Base-by-base conservation (phyloP, 192 early-diverging fungal genomes). In the Phycomyces blakesleeanus region DNA sequence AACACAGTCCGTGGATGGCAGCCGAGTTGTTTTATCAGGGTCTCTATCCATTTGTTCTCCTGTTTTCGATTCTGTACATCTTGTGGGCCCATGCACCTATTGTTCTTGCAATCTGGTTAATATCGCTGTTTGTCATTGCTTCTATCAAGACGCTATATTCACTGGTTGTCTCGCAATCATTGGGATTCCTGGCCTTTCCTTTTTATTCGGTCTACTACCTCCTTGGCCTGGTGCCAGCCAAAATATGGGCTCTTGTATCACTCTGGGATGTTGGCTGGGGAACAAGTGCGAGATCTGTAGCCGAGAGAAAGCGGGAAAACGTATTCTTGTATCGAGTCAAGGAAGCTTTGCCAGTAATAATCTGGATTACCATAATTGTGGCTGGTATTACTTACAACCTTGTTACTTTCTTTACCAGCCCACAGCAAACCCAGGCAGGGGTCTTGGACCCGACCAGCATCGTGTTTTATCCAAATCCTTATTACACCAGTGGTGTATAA, bases 181-280 rank as follows among this genome's bases (percentile, higher is more conserved):
- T 63, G 0, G 76, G 70, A 54, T 81, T 85, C 40, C 44, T 81
- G 16, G 72, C 69, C 8, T 76, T 79, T 7, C 78, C 80, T 12
- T 2, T 83, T 40, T 83, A 85, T 59, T 74, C 78, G 2, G 40
- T 85, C 8, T 69, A 80, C 53, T 85, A 82, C 58, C 62, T 85
- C 18, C 57, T 80, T 11, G 83, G 80, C 3, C 66, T 82, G 51
- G 73, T 85, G 0, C 83, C 83, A 11, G 83, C 83, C 16, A 85
- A 85, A 54, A 68, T 85, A 40, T 81, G 69, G 68, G 83, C 83
- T 5, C 55, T 83, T 8, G 50, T 83, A 14, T 79, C 82, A 0
- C 59, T 85, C 18, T 84, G 83, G 66, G 83, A 85, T 51, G 79
- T 78, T 16, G 72, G 78, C 26, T 85, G 83, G 83, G 83, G 83